Percentiles rank a stretch among this genome's conserved stretches.
These are phyloP conservation scores for Pichia nanzhaoensis DNA, from an alignment of 805 yeast species.

Conservation along the genomic window DNA sequence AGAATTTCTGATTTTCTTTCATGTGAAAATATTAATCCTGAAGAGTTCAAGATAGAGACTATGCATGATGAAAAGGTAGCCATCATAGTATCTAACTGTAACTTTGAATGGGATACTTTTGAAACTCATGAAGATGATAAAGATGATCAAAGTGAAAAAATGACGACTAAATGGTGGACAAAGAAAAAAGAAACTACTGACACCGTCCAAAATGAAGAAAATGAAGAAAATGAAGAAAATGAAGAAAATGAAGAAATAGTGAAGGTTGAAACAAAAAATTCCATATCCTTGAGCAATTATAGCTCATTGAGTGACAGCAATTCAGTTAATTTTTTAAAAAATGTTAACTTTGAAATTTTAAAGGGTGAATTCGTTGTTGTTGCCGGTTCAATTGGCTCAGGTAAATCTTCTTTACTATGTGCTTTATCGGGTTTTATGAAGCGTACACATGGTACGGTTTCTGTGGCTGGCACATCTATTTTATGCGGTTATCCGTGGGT, in stretches of 20 bases:
- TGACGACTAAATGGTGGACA: not conserved
- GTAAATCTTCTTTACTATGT: constrained; percentile 65
- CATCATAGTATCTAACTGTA: constrained; percentile 44
- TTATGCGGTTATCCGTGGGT: constrained; percentile 72
- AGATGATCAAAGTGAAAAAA: not conserved
- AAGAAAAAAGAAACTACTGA: not conserved
- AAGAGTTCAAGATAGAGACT: constrained; percentile 20
- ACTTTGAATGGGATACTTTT: constrained; percentile 61
- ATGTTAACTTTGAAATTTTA: constrained; percentile 47
- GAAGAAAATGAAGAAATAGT: not conserved
- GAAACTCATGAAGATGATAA: constrained; percentile 22
- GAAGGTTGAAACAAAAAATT: not conserved
- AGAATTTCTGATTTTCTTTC: constrained; percentile 52
- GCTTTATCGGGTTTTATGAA: constrained; percentile 71
- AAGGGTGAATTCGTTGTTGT: constrained; percentile 68
- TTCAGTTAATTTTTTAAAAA: constrained; percentile 38
- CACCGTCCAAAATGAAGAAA: not conserved
- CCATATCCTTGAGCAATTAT: not conserved
- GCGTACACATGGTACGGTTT: constrained; percentile 45
- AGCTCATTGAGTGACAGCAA: not conserved
- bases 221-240: not conserved
- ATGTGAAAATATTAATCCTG: constrained; percentile 32
- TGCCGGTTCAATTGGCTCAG: constrained; percentile 62
- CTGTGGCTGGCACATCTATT: constrained; percentile 45
- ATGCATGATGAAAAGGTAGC: constrained; percentile 32